A percentile compares a stretch with the other conserved stretches of the same genome.
These are phyloP conservation scores for Kalanchoe fedtschenkoi DNA, from an alignment of 164 flowering plant genomes.

Conservation along the genomic window DNA sequence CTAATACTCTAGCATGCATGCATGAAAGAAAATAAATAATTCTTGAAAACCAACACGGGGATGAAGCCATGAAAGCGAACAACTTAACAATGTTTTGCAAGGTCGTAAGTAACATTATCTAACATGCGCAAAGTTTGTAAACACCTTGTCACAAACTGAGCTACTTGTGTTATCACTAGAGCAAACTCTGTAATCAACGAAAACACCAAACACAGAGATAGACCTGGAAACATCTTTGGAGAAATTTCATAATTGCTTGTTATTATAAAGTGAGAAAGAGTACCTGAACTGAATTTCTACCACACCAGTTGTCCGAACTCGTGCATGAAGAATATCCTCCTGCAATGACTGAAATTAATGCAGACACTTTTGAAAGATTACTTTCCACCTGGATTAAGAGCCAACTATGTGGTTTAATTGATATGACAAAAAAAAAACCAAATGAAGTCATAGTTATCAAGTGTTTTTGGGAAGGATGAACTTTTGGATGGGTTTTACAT, in stretches of 20 bases:
- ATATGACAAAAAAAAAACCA: not conserved
- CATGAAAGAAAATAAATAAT: not conserved
- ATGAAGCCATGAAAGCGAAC: not conserved
- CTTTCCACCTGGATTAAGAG: not conserved
- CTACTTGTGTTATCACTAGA: not conserved
- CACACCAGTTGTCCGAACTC: conserved; percentile 95
- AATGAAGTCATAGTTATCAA: not conserved
- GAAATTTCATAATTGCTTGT: not conserved
- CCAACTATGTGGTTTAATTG: not conserved
- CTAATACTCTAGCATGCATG: not conserved
- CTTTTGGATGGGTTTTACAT: not conserved
- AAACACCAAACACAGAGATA: not conserved
- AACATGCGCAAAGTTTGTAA: not conserved
- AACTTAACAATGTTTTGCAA: too few relatives aligned
- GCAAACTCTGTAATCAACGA: too few relatives aligned
- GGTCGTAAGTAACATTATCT: not conserved
- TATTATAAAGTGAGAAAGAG: not conserved
- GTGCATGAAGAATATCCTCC: conserved; percentile 96
- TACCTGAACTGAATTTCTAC: conserved; percentile 95
- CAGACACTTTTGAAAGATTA: not conserved
- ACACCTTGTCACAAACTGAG: not conserved
- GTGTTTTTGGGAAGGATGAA: not conserved
- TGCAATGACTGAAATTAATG: conserved; percentile 23
- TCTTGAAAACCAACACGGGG: not conserved
- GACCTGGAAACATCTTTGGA: not conserved